Conservation (phyloP, 768 basidiomycete species). For the Lactarius sp. region DNA sequence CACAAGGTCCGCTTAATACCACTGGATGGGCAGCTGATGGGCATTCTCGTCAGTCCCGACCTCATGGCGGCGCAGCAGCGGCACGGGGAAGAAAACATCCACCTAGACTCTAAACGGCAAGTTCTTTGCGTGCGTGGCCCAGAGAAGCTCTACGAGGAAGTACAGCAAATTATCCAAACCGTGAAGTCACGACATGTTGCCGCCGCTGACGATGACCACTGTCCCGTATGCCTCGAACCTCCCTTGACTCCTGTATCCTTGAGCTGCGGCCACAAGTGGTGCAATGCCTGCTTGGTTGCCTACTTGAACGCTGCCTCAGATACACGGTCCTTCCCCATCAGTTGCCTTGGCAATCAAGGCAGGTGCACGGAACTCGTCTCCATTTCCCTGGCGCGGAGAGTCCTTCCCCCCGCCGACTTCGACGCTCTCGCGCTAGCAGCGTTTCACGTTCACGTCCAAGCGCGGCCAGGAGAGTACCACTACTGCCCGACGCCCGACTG, state of each 20-base stretch:
- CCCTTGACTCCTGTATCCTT: slow-evolving; percentile 49
- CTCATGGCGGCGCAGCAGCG: slow-evolving; percentile 43
- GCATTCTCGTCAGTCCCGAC: slow-evolving; percentile 43
- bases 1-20: slow-evolving; percentile 42
- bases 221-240: slow-evolving; percentile 68
- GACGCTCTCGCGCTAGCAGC: slow-evolving; percentile 52
- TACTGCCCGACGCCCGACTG: slow-evolving; percentile 82
- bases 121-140: slow-evolving; percentile 54
- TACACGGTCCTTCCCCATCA: slow-evolving; percentile 61
- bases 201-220: slow-evolving; percentile 32
- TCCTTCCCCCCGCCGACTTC: slow-evolving; percentile 51
- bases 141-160: slow-evolving; percentile 40
- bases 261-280: slow-evolving; percentile 65
- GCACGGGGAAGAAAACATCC: slow-evolving; percentile 55
- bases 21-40: slow-evolving; percentile 43
- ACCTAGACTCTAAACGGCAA: slow-evolving; percentile 41
- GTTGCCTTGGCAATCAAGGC: slow-evolving; percentile 61
- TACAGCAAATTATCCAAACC: slow-evolving; percentile 38
- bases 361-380: slow-evolving; percentile 56
- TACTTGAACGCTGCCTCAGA: slow-evolving; percentile 58
- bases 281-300: slow-evolving; percentile 51
- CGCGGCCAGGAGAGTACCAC: slow-evolving; percentile 56
- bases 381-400: slow-evolving; percentile 42
- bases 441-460: slow-evolving; percentile 55
- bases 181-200: slow-evolving; percentile 30